phyloP scores from a whole-genome alignment of 257 asterid species.

The Linaria vulgaris region DNA sequence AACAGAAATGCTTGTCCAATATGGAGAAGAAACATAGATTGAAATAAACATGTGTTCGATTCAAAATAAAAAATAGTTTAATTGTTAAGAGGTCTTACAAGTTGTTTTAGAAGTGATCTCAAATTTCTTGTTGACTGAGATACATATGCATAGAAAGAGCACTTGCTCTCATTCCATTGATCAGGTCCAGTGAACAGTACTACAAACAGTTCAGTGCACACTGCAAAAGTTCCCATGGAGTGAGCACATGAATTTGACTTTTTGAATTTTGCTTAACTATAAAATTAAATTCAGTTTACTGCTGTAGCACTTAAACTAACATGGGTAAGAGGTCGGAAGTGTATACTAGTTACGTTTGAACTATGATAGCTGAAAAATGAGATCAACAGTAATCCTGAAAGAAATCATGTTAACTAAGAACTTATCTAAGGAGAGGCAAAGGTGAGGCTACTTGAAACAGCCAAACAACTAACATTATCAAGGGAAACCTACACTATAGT shows the following conservation, averaged over 20 bases:
- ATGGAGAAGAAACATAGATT: neutral
- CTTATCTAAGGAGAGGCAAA: too few species aligned
- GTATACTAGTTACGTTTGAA: too few species aligned
- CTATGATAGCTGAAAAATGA: too few species aligned
- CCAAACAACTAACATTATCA: too few species aligned
- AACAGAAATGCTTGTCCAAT: constrained; percentile 12
- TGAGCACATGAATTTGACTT: constrained; percentile 21
- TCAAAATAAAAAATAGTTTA: neutral
- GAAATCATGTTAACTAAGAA: too few species aligned
- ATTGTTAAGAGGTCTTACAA: constrained; percentile 46
- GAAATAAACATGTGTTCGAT: constrained; percentile 2
- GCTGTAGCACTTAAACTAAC: too few species aligned
- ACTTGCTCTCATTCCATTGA: constrained; percentile 42
- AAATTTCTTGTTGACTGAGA: constrained; percentile 86
- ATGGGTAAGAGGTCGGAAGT: too few species aligned
- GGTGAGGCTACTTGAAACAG: too few species aligned
- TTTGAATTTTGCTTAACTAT: constrained; percentile 10
- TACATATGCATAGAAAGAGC: constrained; percentile 70
- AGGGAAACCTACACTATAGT: too few species aligned
- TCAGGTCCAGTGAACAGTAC: constrained; percentile 69
- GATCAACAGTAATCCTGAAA: too few species aligned
- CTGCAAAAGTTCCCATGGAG: constrained; percentile 46
- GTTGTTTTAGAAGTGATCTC: constrained; percentile 80
- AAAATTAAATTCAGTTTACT: constrained; percentile 12
- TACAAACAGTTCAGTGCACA: constrained; percentile 75